These are phyloP conservation scores for Trichoderma asperelloides DNA, from an alignment of 495 filamentous ascomycete genomes.

Conservation along the genomic window DNA sequence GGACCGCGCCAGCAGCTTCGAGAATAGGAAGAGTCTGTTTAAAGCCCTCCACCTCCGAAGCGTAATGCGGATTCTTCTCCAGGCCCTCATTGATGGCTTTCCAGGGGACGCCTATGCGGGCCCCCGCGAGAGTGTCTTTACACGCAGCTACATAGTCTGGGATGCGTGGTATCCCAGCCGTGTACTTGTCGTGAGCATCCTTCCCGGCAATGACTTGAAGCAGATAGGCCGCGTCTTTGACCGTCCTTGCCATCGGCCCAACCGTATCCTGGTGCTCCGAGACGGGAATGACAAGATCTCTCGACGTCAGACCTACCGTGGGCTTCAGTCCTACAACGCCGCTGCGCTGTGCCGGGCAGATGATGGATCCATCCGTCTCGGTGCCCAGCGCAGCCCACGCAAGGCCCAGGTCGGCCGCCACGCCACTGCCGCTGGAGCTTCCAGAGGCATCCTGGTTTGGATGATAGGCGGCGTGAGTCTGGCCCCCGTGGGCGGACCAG, in stretches of 20 bases:
- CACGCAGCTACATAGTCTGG: slow-evolving; percentile 32
- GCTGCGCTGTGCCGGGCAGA: slow-evolving; percentile 27
- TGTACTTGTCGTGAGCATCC: slow-evolving; percentile 31
- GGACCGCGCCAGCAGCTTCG: slow-evolving; percentile 24
- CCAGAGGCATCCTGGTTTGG: slow-evolving; percentile 22
- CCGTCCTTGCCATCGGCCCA: slow-evolving; percentile 27
- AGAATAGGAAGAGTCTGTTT: slow-evolving; percentile 23
- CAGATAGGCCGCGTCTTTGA: slow-evolving; percentile 31
- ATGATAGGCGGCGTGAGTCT: slow-evolving; percentile 29
- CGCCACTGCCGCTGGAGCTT: slow-evolving; percentile 25
- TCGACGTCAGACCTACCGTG: slow-evolving; percentile 28
- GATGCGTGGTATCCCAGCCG: slow-evolving; percentile 24
- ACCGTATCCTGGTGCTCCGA: slow-evolving; percentile 28
- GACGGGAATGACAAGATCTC: slow-evolving; percentile 28
- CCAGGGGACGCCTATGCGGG: slow-evolving; percentile 32
- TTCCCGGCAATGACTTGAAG: slow-evolving; percentile 25
- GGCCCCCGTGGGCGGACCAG: slow-evolving; percentile 33
- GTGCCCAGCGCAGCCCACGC: slow-evolving; percentile 23
- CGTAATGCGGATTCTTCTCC: slow-evolving; percentile 10
- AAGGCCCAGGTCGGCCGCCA: slow-evolving; percentile 25
- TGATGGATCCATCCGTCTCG: slow-evolving; percentile 30
- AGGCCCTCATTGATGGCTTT: slow-evolving; percentile 20
- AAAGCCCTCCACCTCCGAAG: slow-evolving; percentile 23
- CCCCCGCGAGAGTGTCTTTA: slow-evolving; percentile 24
- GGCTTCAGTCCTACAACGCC: slow-evolving; percentile 32